Conservation (phyloP, 495 filamentous ascomycete genomes). For the Bacidia rubella region DNA sequence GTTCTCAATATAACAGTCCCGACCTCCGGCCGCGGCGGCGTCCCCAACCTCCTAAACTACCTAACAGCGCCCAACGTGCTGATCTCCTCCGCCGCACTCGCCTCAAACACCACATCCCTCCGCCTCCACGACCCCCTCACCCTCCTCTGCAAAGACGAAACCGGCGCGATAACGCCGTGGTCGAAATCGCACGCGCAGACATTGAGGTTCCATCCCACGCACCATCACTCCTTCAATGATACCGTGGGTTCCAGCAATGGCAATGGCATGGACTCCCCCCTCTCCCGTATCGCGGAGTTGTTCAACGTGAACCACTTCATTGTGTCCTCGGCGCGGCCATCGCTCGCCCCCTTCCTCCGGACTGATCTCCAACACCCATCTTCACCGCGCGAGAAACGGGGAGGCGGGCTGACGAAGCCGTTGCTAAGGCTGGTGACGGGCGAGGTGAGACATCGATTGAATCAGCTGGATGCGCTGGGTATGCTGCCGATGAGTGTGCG, state of each 20-base stretch:
- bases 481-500: constrained; percentile 55
- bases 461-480: constrained; percentile 66
- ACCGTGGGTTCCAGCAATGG: constrained; percentile 25
- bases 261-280: constrained; percentile 63
- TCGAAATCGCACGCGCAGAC: constrained; percentile 38
- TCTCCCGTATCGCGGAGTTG: constrained; percentile 72
- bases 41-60: constrained; percentile 82
- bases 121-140: constrained; percentile 53
- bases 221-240: constrained; percentile 51
- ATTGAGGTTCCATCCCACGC: constrained; percentile 37
- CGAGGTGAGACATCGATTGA: constrained; percentile 70
- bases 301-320: constrained; percentile 92
- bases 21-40: constrained; percentile 54
- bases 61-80: constrained; percentile 91
- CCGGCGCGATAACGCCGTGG: constrained; percentile 73
- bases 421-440: constrained; percentile 54
- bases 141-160: constrained; percentile 71
- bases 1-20: constrained; percentile 89
- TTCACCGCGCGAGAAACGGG: constrained; percentile 40
- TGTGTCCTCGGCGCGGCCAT: constrained; percentile 64
- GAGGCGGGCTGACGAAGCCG: constrained; percentile 44
- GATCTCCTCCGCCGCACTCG: constrained; percentile 86
- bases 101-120: constrained; percentile 69
- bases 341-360: constrained; percentile 72
- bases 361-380: constrained; percentile 68